These are phyloP conservation scores for Ophiostoma ips DNA, from an alignment of 2,329 filamentous ascomycete genomes.

Conservation along the genomic window DNA sequence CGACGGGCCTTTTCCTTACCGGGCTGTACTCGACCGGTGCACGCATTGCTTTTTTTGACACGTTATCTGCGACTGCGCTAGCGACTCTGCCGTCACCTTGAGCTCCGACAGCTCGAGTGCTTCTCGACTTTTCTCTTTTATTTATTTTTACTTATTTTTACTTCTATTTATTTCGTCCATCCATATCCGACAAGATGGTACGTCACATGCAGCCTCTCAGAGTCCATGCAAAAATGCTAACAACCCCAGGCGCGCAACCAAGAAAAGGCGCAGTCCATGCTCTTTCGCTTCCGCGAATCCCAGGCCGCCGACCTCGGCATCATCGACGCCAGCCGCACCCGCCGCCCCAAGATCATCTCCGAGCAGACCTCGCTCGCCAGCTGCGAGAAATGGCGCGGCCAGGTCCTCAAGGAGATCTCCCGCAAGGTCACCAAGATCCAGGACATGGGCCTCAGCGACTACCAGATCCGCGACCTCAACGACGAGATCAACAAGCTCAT, in stretches of 20 bases:
- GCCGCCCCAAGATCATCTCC: conserved; percentile 83
- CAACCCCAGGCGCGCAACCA: conserved; percentile 73
- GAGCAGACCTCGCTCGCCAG: conserved; percentile 68
- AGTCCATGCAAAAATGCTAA: background rate
- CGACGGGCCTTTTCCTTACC: no score
- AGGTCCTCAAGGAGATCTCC: conserved; percentile 92
- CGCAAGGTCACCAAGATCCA: conserved; percentile 96
- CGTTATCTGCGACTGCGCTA: no score
- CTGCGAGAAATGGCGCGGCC: conserved; percentile 96
- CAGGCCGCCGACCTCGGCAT: conserved; percentile 94
- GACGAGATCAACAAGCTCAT: conserved; percentile 99
- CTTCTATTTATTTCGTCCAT: background rate
- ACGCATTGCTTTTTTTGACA: no score
- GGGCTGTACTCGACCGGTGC: no score
- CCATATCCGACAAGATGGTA: background rate
- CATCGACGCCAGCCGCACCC: conserved; percentile 79
- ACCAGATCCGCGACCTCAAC: conserved; percentile 92
- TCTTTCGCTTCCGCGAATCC: conserved; percentile 96
- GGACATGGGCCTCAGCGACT: conserved; percentile 81
- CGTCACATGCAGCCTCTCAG: background rate
- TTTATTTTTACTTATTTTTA: background rate
- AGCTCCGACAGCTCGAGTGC: no score
- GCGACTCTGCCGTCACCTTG: no score
- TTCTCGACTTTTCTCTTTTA: no score
- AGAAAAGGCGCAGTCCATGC: conserved; percentile 99